Conservation (phyloP, 2,329 filamentous ascomycete species). For the Periconia digitata region DNA sequence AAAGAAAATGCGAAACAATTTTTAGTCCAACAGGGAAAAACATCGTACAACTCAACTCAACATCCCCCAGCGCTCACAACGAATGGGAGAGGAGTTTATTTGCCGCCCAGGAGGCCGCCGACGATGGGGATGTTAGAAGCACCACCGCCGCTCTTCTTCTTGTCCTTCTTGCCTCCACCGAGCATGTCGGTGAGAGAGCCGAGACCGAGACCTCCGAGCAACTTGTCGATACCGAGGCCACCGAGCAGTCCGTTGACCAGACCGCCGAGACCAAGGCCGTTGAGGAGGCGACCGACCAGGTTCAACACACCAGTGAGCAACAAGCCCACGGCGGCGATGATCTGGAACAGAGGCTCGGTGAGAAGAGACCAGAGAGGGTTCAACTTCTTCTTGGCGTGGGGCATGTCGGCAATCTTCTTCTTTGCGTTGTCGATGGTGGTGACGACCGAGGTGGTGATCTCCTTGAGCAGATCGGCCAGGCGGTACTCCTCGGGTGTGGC, state of each 20-base stretch:
- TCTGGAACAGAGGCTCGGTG: slow-evolving; percentile 87
- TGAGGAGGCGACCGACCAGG: slow-evolving; percentile 77
- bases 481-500: slow-evolving; percentile 81
- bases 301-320: slow-evolving; percentile 81
- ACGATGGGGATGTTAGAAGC: slow-evolving; percentile 48
- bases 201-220: slow-evolving; percentile 72
- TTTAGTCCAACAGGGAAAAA: neutral
- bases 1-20: neutral
- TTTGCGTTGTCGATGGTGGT: slow-evolving; percentile 84
- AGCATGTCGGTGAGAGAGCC: slow-evolving; percentile 53
- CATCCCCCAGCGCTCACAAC: neutral
- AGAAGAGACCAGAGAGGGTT: slow-evolving; percentile 86
- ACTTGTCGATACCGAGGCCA: slow-evolving; percentile 72
- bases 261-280: slow-evolving; percentile 79
- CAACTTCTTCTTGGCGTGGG: slow-evolving; percentile 86
- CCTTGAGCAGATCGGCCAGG: slow-evolving; percentile 82
- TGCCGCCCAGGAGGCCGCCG: slow-evolving; percentile 51
- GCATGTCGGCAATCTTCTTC: slow-evolving; percentile 88
- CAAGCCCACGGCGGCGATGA: slow-evolving; percentile 83
- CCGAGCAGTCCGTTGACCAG: slow-evolving; percentile 78
- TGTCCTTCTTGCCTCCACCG: slow-evolving; percentile 54
- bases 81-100: slow-evolving; percentile 17
- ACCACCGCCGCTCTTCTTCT: slow-evolving; percentile 47
- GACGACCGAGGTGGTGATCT: slow-evolving; percentile 78
- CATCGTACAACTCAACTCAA: neutral